Evolutionary conservation across 345 rosid species (phyloP), one percentile per base, ranked within the genome.

Genomic region (Eucalyptus melliodora): DNA sequence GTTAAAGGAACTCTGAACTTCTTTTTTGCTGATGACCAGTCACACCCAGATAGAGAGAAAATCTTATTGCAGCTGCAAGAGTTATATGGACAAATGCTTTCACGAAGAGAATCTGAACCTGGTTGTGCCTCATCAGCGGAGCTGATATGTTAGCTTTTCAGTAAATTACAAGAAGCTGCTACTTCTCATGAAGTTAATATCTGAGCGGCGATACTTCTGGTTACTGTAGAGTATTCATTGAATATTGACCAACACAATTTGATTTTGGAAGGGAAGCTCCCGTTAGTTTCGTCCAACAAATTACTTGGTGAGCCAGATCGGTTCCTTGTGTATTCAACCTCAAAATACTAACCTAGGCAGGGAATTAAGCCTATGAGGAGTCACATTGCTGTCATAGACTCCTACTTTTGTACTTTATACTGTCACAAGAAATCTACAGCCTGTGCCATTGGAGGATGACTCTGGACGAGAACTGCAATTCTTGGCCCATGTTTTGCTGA

Each of bases 1-100:
- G 88, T 91, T 21, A 87, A 89, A 24, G 92, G 93, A 87, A 87
- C 86, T 23, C 89, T 87, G 40, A 90, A 91, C 89, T 86, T 86
- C 83, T 92, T 94, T 87, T 88, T 90, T 4, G 91, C 91, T 16
- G 83, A 89, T 88, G 93, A 92, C 85, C 77, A 85, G 42, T 94
- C 88, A 86, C 93, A 92, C 88, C 86, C 92, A 72, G 89, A 86
- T 40, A 89, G 89, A 82, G 86, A 85, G 89, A 90, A 65, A 86
- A 90, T 92, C 86, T 87, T 67, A 62, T 6, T 44, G 88, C 91
- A 90, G 91, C 89, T 92, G 83, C 59, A 21, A 34, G 91, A 83
- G 87, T 86, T 92, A 51, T 91, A 92, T 53, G 88, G 87, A 37
- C 90, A 91, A 47, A 92, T 92, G 89, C 40, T 88, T 83, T 86